Base-by-base conservation (phyloP, 2,329 filamentous ascomycete species). In the Hypoxylon sp. region DNA sequence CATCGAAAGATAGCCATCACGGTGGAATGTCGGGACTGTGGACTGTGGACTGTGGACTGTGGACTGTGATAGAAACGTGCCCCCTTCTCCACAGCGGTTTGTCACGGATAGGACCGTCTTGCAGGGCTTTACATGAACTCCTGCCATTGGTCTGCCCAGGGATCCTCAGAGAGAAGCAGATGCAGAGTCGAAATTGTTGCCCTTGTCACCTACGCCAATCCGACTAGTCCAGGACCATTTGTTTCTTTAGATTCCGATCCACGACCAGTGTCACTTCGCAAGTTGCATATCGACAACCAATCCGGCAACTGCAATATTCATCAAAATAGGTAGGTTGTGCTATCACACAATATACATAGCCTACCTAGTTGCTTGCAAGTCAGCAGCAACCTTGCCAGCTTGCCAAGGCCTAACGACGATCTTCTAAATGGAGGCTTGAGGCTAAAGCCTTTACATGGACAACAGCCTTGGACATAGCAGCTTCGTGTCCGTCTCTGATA, bases 401-500 rank as follows among this genome's bases (percentile, higher is more conserved):
- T 26, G 52, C 40, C 31, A 52, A 50, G 41, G 16, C 27, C 31
- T 41, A 29, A 27, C 36, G 5, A 25, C n/a, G n/a, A 31, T 44
- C 27, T 27, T 43, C 21, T 40, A 12, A n/a, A 40, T 23, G 38
- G 37, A 37, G 17, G 38, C 19, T 40, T 40, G 25, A 50, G 40
- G 23, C 55, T 49, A 55, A 46, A 47, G n/a, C 20, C 19, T 19
- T 52, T 21, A 20, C 31, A 37, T 31, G 36, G 31, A n/a, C 43
- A 43, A 35, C 15, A 17, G 16, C 37, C 42, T 43, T 29, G 15
- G 29, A 13, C 8, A 43, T 32, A 30, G 6, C 34, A 23, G 44
- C 25, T 44, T 37, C 57, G 57, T 62, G 59, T 57, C 47, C 47
- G 13, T 46, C 38, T 55, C 49, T 62, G 57, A 62, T 62, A 62